Evolutionary conservation across 148 eudicot genomes (phyloP).

Genomic region (Tetragonia tetragonoides): DNA sequence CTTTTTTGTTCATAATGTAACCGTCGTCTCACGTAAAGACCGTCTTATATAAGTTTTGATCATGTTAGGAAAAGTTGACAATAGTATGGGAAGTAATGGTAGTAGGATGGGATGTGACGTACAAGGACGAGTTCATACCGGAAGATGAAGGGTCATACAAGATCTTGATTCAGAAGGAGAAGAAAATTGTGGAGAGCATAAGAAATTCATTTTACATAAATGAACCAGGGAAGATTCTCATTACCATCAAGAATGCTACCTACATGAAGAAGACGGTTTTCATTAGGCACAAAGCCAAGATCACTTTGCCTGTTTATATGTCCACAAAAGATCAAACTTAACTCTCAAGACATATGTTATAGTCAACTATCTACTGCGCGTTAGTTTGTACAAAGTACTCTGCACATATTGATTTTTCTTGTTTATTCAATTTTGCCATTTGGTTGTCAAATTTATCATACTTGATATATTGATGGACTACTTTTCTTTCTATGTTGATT

Average conservation of each 20-base stretch:
- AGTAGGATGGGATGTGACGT: slow-evolving; percentile 60
- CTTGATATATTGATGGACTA: no score
- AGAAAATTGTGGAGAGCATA: slow-evolving; percentile 38
- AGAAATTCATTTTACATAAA: slow-evolving; percentile 65
- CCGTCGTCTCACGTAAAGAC: no score
- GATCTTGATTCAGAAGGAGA: slow-evolving; percentile 56
- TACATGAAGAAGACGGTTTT: slow-evolving; percentile 56
- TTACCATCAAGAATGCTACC: slow-evolving; percentile 49
- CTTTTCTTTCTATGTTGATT: no score
- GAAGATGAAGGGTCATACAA: slow-evolving; percentile 83
- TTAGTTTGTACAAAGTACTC: neutral
- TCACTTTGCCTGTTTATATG: slow-evolving; percentile 55
- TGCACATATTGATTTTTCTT: no score
- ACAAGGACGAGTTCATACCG: slow-evolving; percentile 78
- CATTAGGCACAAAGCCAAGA: slow-evolving; percentile 53
- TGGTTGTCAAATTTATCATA: no score
- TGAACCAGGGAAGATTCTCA: slow-evolving; percentile 77
- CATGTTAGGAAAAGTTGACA: slow-evolving; percentile 43
- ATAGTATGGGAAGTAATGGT: slow-evolving; percentile 57
- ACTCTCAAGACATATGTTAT: neutral
- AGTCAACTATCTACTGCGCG: neutral
- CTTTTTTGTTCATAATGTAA: no score
- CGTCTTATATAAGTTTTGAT: neutral
- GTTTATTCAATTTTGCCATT: no score
- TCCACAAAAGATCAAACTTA: neutral